Conservation (phyloP, 495 filamentous ascomycete species). For the Elasticomyces elasticus region DNA sequence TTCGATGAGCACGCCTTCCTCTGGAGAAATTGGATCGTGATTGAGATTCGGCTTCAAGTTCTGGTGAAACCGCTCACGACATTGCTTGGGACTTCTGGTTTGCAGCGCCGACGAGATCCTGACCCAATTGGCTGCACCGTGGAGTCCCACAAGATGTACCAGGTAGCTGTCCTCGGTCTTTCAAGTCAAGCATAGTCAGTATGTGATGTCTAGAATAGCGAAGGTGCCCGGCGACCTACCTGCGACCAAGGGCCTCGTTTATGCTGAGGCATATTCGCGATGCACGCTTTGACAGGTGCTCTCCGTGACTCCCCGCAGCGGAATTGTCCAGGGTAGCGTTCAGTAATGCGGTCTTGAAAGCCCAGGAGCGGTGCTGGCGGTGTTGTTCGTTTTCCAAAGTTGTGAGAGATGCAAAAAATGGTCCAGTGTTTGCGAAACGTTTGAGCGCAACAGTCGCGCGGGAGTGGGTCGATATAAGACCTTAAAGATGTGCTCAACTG, state of each 20-base stretch:
- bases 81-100: constrained; percentile 86
- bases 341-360: too few relatives aligned
- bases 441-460: neutral
- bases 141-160: constrained; percentile 58
- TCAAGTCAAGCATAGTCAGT: too few relatives aligned
- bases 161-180: constrained; percentile 67
- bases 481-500: neutral
- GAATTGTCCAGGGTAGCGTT: too few relatives aligned
- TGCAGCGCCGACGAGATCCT: constrained; percentile 67
- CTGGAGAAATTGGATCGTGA: constrained; percentile 81
- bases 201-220: too few relatives aligned
- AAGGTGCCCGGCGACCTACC: too few relatives aligned
- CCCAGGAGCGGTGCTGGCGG: too few relatives aligned
- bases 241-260: constrained; percentile 86
- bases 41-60: constrained; percentile 87
- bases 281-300: too few relatives aligned
- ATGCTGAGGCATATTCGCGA: constrained; percentile 38
- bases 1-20: constrained; percentile 79
- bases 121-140: constrained; percentile 88
- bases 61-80: constrained; percentile 89
- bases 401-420: too few relatives aligned
- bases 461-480: neutral
- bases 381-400: too few relatives aligned
- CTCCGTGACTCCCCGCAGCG: too few relatives aligned
- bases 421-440: neutral